Conservation (phyloP, 1,139 yeast species). For the Yamadazyma taylorii region DNA sequence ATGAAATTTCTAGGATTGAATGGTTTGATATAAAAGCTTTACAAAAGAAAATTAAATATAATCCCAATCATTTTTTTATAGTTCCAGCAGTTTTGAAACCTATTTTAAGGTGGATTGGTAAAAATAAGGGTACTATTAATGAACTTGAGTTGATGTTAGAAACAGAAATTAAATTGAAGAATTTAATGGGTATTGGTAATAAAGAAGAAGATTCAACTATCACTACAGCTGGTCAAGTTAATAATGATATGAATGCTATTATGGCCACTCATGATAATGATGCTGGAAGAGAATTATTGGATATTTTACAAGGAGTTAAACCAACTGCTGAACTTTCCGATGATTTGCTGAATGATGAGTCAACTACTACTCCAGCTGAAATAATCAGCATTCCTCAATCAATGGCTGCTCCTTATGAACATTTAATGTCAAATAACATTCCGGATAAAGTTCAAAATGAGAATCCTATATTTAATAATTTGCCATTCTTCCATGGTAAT, state of each 20-base stretch:
- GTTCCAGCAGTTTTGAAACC: constrained; percentile 65
- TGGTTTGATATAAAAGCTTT: constrained; percentile 45
- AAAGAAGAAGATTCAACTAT: constrained; percentile 15
- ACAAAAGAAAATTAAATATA: constrained; percentile 36
- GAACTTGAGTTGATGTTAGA: constrained; percentile 55
- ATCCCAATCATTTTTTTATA: constrained; percentile 53
- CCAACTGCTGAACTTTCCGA: constrained; percentile 8
- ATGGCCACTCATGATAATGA: constrained; percentile 39
- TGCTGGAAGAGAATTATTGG: constrained; percentile 75
- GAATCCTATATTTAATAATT: constrained; percentile 26
- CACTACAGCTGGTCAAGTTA: constrained; percentile 15
- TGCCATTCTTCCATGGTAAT: constrained; percentile 15
- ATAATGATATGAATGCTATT: constrained; percentile 13
- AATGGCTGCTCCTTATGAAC: constrained; percentile 20
- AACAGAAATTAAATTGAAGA: constrained; percentile 66
- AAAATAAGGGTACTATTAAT: constrained; percentile 50
- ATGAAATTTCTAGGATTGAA: constrained; percentile 68
- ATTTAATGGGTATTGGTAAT: constrained; percentile 53
- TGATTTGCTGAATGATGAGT: constrained; percentile 1
- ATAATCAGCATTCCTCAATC: constrained; percentile 18
- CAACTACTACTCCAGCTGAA: constrained; percentile 2
- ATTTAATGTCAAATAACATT: constrained; percentile 16
- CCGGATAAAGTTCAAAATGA: constrained; percentile 30
- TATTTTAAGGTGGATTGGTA: constrained; percentile 54
- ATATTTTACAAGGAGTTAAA: constrained; percentile 56